Evolutionary conservation across 495 filamentous ascomycete species (phyloP), one percentile per base, ranked within the genome.

Genomic region (Xylaria venustula): DNA sequence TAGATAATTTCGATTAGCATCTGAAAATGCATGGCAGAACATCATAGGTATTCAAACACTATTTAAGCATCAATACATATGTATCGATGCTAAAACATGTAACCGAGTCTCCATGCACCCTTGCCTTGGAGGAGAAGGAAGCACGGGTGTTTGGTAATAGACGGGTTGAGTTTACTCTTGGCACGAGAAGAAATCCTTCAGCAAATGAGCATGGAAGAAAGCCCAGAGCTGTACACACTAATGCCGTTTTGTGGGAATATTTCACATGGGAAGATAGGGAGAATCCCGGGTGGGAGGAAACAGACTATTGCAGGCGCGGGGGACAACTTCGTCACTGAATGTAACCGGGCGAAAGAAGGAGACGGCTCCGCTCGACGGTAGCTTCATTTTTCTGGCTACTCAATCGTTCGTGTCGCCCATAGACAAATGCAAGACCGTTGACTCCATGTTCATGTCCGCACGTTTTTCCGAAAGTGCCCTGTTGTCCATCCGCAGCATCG

Each of bases 181-280:
- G 94, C 94, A 98, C 90, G 92, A 88, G 81, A 80, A 81, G 81
- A 88, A 77, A 89, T 93, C 94, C 94, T 98, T 98, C 93, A 97
- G 90, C 89, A 87, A 71, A 77, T 81, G 85, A 83, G 85, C 90
- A 92, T 89, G 76, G 84, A 72, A 54, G 54, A 59, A 77, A 77
- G 81, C 84, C 83, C 84, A 84, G 81, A 84, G 92, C 91, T 97
- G 94, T 98, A 98, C 94, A 98, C 94, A 98, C 92, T 90, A 88
- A 96, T 98, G 94, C 94, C 94, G 73, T 82, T 73, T 56, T 64
- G 54, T 54, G 44, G 8, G 40, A 54, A 25, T 26, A 37, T 54
- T 47, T 54, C 50, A 54, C 37, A 61, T 42, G 49, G 22, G 48
- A 42, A 20, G 12, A 17, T 9, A 23, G 19, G 40, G 11, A 23